Conservation (phyloP, 352 stramenopile species). For the Globisporangium rhizosaccharum region DNA sequence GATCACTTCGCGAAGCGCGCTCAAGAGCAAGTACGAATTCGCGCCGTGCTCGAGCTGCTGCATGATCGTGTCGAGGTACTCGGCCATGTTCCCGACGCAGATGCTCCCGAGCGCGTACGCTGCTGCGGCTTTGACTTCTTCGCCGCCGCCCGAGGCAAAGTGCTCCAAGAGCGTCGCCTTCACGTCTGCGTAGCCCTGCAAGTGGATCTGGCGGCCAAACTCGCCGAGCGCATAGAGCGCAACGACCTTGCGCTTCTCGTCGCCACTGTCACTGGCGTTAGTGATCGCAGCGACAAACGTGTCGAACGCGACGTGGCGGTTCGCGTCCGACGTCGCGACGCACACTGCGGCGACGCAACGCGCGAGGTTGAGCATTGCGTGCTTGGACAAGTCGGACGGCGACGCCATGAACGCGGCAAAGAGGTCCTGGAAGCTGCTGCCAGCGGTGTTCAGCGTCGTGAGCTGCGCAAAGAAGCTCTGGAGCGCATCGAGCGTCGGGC, state of each 20-base stretch:
- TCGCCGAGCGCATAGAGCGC: slow-evolving; percentile 94
- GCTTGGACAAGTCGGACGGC: slow-evolving; percentile 69
- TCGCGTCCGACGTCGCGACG: slow-evolving; percentile 39
- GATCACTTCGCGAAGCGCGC: slow-evolving; percentile 95
- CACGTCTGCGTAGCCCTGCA: slow-evolving; percentile 81
- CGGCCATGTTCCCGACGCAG: slow-evolving; percentile 90
- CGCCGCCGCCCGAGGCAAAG: slow-evolving; percentile 68
- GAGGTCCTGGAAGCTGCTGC: slow-evolving; percentile 83
- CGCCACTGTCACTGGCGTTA: slow-evolving; percentile 25
- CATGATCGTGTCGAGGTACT: slow-evolving; percentile 91
- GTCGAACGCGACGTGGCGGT: slow-evolving; percentile 64
- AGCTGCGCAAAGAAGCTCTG: slow-evolving; percentile 64
- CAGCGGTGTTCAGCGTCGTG: slow-evolving; percentile 41
- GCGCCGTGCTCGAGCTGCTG: slow-evolving; percentile 84
- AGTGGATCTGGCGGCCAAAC: slow-evolving; percentile 90
- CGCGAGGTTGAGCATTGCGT: slow-evolving; percentile 92
- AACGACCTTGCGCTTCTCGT: slow-evolving; percentile 81
- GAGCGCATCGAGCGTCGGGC: slow-evolving; percentile 48
- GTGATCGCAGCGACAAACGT: slow-evolving; percentile 72
- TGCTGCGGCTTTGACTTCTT: slow-evolving; percentile 96
- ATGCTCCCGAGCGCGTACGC: slow-evolving; percentile 95
- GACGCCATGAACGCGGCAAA: slow-evolving; percentile 75
- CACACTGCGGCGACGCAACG: slow-evolving; percentile 89
- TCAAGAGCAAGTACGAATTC: slow-evolving; percentile 97
- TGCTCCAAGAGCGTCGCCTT: slow-evolving; percentile 87